Base-by-base conservation (phyloP, 768 basidiomycete genomes). In the Paxillus involutus region DNA sequence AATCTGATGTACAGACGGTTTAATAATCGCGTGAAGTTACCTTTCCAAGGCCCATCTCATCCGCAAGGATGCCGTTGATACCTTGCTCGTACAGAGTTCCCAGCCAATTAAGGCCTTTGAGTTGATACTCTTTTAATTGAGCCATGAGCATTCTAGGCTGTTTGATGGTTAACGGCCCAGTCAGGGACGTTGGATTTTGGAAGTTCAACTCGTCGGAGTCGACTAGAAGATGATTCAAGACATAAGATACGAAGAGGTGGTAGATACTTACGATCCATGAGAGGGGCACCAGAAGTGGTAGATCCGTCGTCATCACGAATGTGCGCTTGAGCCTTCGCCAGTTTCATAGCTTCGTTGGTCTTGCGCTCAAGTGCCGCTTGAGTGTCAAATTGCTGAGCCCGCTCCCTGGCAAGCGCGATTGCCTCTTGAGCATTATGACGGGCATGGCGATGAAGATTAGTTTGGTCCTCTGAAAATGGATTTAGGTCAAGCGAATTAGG, bases 181-280 rank as follows among this genome's bases (percentile, higher is more conserved):
- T 89, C 59, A 95, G 72, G 14, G 92, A 91, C 4, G 94, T 93
- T 8, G 97, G 97, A 65, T 99, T 98, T 74, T 98, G 95, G 85
- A 99, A 98, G 73, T 99, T 98, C 37, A 99, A 84, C 66, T 98
- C 96, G 64, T 97, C 94, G 17, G 91, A 92, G 69, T 96, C 94
- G 62, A 96, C 93, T 94, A 56, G 6, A 52, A 4, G 21, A 7
- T 30, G 11, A 40, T 44, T 66, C 35, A 55, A 44, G 24, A 41
- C 37, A 57, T 6, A 36, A 40, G 17, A 29, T 21, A 35, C 6
- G 47, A 16, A 24, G 6, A 56, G 47, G 14, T 11, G 35, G 21
- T 45, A 32, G 44, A 44, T 40, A 70, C 89, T 64, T 72, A 93
- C 91, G 75, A 64, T 93, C 91, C 50, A 92, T 81, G 9, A 91